These are phyloP conservation scores for Ambrosia trifida DNA, from an alignment of 129 eudicot species.

Conservation along the genomic window DNA sequence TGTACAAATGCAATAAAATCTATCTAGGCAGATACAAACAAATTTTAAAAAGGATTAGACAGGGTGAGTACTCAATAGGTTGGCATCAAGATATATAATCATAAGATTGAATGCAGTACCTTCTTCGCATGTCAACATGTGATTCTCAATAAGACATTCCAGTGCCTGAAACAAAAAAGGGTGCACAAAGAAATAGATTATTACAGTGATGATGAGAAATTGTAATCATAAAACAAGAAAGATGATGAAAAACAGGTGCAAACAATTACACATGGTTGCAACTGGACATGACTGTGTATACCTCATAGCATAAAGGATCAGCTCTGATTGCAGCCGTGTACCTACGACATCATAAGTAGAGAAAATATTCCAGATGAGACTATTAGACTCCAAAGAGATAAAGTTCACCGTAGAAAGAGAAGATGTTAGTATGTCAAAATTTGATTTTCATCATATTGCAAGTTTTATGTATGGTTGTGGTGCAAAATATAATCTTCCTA, in stretches of 20 bases:
- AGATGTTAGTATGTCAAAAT: not conserved
- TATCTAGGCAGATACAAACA: slow-evolving; percentile 7
- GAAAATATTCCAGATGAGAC: not conserved
- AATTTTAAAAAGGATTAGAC: not conserved
- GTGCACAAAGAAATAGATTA: not conserved
- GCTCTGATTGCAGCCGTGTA: slow-evolving; percentile 17
- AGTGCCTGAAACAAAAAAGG: slow-evolving; percentile 2
- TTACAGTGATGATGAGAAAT: not conserved
- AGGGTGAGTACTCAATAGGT: slow-evolving; percentile 11
- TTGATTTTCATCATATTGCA: not conserved
- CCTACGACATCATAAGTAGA: slow-evolving; percentile 6
- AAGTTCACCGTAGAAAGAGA: slow-evolving; percentile 7
- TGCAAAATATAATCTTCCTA: slow-evolving; percentile 1
- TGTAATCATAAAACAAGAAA: not conserved
- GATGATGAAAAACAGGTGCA: not conserved
- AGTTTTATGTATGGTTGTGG: not conserved
- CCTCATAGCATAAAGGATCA: slow-evolving; percentile 22
- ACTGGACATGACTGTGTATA: not conserved
- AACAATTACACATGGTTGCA: slow-evolving; percentile 7
- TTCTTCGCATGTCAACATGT: slow-evolving; percentile 13
- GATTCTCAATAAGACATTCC: slow-evolving; percentile 18
- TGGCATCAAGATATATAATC: not conserved
- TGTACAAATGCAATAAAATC: not conserved
- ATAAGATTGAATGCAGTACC: slow-evolving; percentile 7
- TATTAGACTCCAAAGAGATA: slow-evolving; percentile 3